These are phyloP conservation scores for Furcasterigmium furcatum DNA, from an alignment of 2,329 filamentous ascomycete genomes.

Conservation along the genomic window DNA sequence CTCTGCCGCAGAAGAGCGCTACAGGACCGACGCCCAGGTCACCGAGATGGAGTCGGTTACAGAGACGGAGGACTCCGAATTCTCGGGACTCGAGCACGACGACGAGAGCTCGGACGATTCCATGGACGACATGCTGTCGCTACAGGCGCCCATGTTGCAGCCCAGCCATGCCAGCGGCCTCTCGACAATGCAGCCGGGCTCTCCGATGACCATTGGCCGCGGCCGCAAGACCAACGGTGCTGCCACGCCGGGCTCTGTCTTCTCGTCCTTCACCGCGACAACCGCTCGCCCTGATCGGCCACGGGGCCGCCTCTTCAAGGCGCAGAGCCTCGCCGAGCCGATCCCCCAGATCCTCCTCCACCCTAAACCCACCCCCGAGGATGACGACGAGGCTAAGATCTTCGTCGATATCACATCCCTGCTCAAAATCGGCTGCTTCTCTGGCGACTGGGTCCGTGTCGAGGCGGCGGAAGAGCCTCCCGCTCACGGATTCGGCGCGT, in stretches of 20 bases:
- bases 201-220: slow-evolving; percentile 70
- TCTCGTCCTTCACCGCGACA: slow-evolving; percentile 81
- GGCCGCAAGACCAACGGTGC: slow-evolving; percentile 67
- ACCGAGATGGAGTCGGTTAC: slow-evolving; percentile 57
- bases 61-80: slow-evolving; percentile 59
- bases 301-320: slow-evolving; percentile 78
- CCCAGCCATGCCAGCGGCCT: slow-evolving; percentile 76
- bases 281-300: slow-evolving; percentile 73
- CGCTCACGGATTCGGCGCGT: slow-evolving; percentile 61
- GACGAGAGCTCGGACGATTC: slow-evolving; percentile 84
- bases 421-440: slow-evolving; percentile 91
- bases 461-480: slow-evolving; percentile 75
- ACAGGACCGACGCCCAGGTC: slow-evolving; percentile 53
- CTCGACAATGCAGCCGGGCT: slow-evolving; percentile 76
- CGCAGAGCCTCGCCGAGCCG: slow-evolving; percentile 67
- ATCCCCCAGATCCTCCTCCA: slow-evolving; percentile 80
- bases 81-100: slow-evolving; percentile 63
- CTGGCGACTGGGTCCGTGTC: slow-evolving; percentile 91
- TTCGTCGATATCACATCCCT: slow-evolving; percentile 88
- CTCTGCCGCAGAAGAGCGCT: slow-evolving; percentile 81
- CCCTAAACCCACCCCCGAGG: slow-evolving; percentile 70
- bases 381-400: slow-evolving; percentile 85
- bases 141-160: slow-evolving; percentile 75
- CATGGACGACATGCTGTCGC: slow-evolving; percentile 88
- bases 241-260: slow-evolving; percentile 81